Evolutionary conservation across 202 grass and related monocot species (phyloP).

Genomic region (Elaeis oleifera): DNA sequence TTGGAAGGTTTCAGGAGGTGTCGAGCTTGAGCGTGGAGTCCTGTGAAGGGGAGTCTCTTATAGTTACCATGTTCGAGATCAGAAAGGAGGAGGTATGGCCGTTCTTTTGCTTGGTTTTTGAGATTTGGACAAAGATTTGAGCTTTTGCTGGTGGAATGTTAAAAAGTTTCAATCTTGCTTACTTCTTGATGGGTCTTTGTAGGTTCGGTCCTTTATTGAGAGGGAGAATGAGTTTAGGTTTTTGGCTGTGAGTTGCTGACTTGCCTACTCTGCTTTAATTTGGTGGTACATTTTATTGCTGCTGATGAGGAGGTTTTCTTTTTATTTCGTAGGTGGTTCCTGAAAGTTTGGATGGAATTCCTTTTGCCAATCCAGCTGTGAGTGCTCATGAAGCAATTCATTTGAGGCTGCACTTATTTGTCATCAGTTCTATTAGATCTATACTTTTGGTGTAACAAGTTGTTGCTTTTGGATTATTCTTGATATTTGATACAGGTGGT

Average conservation of each 20-base stretch:
- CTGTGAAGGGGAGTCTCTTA: constrained; percentile 48
- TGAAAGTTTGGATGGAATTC: constrained; percentile 52
- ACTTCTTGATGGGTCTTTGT: neutral
- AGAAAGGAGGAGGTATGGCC: constrained; percentile 53
- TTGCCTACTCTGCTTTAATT: constrained; percentile 3
- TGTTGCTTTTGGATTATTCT: constrained; percentile 7
- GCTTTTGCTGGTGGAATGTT: neutral
- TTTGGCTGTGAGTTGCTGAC: constrained; percentile 50
- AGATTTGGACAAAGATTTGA: neutral
- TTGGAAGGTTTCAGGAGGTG: constrained; percentile 48
- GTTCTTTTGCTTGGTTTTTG: neutral
- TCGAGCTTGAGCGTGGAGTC: constrained; percentile 86
- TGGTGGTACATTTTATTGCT: constrained; percentile 5
- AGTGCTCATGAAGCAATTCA: constrained; percentile 1
- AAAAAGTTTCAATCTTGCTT: neutral
- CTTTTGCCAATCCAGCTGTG: constrained; percentile 71
- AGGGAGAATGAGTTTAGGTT: constrained; percentile 90
- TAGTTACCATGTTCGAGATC: constrained; percentile 89
- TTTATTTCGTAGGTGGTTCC: constrained; percentile 47
- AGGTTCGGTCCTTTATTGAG: constrained; percentile 88
- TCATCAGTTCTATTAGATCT: constrained; percentile 6
- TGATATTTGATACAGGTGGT: constrained; percentile 42
- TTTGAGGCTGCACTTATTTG: neutral
- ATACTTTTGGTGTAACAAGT: constrained; percentile 15
- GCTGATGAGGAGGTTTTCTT: constrained; percentile 15